A percentile compares a stretch with the other conserved stretches of the same genome.
Evolutionary conservation across 2,329 filamentous ascomycete species (phyloP).

Genomic region (Aaosphaeria pasadenensis): DNA sequence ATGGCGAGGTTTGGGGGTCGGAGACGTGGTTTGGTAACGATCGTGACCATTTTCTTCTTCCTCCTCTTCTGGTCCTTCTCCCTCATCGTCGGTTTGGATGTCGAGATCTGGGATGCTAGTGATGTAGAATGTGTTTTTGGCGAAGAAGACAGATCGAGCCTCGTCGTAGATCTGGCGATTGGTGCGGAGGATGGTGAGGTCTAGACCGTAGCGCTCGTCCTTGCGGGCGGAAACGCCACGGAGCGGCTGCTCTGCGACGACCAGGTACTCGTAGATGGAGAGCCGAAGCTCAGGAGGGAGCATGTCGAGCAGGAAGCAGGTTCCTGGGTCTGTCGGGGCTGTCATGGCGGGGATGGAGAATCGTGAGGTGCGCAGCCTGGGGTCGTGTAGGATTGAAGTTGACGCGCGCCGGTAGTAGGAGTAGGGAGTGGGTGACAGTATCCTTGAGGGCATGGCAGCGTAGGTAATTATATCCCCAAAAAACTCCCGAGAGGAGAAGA

Average conservation of each 20-base stretch:
- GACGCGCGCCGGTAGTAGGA: too few species aligned
- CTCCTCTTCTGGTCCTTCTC: neutral
- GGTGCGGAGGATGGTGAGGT: constrained; percentile 35
- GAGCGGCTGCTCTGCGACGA: constrained; percentile 16
- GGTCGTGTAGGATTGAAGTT: too few species aligned
- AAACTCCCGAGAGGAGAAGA: too few species aligned
- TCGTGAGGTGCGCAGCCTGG: neutral
- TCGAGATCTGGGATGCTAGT: constrained; percentile 6
- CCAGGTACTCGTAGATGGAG: constrained; percentile 25
- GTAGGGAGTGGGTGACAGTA: neutral
- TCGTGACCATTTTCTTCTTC: neutral
- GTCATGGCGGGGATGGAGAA: neutral
- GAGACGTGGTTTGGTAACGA: neutral
- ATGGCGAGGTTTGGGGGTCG: neutral
- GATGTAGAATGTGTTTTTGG: constrained; percentile 38
- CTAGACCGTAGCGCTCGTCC: constrained; percentile 23
- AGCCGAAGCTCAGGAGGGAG: constrained; percentile 30
- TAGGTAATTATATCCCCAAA: neutral
- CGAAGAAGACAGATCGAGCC: constrained; percentile 40
- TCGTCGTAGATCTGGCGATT: constrained; percentile 42
- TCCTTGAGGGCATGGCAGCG: neutral
- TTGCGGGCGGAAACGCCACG: constrained; percentile 16
- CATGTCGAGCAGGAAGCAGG: constrained; percentile 18
- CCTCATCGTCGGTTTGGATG: neutral
- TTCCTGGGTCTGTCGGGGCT: neutral